phyloP scores from a whole-genome alignment of 176 grass and related monocot genomes.

The Pontederia paniculata region DNA sequence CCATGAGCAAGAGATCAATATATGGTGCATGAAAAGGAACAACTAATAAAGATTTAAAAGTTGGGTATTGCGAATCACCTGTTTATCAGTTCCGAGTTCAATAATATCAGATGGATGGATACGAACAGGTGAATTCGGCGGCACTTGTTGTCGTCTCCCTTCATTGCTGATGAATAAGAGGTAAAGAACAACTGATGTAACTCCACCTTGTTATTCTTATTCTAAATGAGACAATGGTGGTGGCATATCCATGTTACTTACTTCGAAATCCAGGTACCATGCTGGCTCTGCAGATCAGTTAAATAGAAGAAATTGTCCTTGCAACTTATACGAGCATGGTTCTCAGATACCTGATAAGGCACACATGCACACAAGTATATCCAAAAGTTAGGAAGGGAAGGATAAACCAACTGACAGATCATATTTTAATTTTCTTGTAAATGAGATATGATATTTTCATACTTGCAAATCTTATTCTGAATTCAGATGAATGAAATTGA shows the following conservation, averaged over 20 bases:
- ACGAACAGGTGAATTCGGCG: conserved; percentile 70
- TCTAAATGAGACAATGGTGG: not conserved
- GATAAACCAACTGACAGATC: not conserved
- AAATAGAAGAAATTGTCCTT: conserved; percentile 79
- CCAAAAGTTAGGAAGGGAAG: not conserved
- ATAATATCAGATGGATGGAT: conserved; percentile 63
- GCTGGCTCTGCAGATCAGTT: conserved; percentile 66
- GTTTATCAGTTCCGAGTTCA: conserved; percentile 83
- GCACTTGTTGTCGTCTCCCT: conserved; percentile 47
- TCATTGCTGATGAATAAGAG: conserved; percentile 47
- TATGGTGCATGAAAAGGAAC: not conserved
- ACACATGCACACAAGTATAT: not conserved
- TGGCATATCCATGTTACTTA: conserved; percentile 34
- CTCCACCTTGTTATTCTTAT: not conserved
- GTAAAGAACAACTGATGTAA: conserved; percentile 13
- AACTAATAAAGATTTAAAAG: not conserved
- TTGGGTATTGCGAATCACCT: conserved; percentile 22
- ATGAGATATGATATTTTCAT: no score
- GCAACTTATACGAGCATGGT: conserved; percentile 67
- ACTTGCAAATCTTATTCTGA: no score
- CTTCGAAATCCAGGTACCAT: conserved; percentile 82
- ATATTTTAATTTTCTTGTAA: no score
- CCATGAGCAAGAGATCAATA: not conserved
- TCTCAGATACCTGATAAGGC: conserved; percentile 53
- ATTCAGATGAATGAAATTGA: no score